phyloP scores from a whole-genome alignment of 2,329 filamentous ascomycete species.

The Aspergillus uvarum region DNA sequence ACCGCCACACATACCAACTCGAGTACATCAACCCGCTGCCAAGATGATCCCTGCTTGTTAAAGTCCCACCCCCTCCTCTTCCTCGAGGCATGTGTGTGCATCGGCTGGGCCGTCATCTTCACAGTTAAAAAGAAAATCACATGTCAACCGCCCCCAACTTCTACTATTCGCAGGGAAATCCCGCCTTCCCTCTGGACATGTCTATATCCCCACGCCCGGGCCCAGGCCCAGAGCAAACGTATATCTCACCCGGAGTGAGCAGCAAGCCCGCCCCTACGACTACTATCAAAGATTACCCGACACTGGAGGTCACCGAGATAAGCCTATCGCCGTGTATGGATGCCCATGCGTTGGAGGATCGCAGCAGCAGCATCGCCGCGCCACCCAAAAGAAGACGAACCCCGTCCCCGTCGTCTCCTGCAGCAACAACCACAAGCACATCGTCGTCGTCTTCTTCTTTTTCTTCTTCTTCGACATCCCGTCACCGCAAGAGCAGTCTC shows the following conservation, averaged over 20 bases:
- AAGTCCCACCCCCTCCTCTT: conserved; percentile 10
- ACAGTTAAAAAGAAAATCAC: conserved; percentile 26
- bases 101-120: conserved; percentile 6
- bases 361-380: background rate
- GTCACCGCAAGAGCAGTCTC: conserved; percentile 25
- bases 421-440: conserved; percentile 26
- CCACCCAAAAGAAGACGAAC: conserved; percentile 24
- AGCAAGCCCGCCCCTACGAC: background rate
- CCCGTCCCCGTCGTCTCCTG: conserved; percentile 33
- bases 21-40: background rate
- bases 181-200: background rate
- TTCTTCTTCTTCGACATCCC: conserved; percentile 37
- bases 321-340: background rate
- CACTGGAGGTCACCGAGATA: conserved; percentile 5
- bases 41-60: conserved; percentile 12
- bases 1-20: background rate
- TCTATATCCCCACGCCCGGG: background rate
- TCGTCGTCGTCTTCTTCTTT: conserved; percentile 10
- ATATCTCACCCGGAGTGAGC: conserved; percentile 5
- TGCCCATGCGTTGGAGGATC: background rate
- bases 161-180: background rate
- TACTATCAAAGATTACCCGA: background rate
- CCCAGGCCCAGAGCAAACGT: conserved; percentile 1
- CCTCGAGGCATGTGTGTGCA: conserved; percentile 18
- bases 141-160: conserved; percentile 24